A percentile compares a stretch with the other conserved stretches of the same genome.
Conservation (phyloP, 257 asterid genomes). For the Solanum medicagineum region DNA sequence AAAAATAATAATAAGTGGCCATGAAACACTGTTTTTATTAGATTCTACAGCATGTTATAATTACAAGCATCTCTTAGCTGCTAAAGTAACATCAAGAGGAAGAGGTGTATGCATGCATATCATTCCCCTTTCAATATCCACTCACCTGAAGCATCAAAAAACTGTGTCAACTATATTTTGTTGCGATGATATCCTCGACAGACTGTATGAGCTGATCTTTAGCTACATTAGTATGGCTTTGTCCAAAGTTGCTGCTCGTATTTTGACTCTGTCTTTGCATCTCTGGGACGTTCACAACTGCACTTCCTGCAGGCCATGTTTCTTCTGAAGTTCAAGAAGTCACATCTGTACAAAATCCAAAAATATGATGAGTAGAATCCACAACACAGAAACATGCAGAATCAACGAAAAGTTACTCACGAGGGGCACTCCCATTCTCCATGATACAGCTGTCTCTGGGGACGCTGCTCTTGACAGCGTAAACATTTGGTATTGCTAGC, state of each 20-base stretch:
- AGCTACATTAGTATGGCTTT: conserved; percentile 29
- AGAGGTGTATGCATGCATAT: neutral
- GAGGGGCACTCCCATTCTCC: conserved; percentile 92
- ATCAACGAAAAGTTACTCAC: conserved; percentile 35
- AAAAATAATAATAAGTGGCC: neutral
- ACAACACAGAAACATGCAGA: neutral
- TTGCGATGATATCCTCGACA: neutral
- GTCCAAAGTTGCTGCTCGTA: conserved; percentile 29
- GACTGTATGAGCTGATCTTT: neutral
- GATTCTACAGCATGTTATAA: neutral
- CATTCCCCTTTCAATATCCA: neutral
- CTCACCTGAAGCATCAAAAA: neutral
- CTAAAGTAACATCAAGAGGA: neutral
- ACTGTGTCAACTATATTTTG: neutral
- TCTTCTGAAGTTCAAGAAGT: conserved; percentile 47
- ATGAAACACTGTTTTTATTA: neutral
- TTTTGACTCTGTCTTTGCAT: neutral
- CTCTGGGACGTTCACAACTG: conserved; percentile 33
- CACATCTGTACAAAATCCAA: conserved; percentile 39
- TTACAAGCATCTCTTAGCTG: neutral
- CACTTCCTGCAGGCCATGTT: conserved; percentile 64
- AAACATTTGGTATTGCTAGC: conserved; percentile 56
- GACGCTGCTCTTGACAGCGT: conserved; percentile 59
- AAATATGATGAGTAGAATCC: neutral
- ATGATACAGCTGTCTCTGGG: conserved; percentile 41